These are phyloP conservation scores for Alternaria burnsii DNA, from an alignment of 2,329 filamentous ascomycete species.

Conservation along the genomic window DNA sequence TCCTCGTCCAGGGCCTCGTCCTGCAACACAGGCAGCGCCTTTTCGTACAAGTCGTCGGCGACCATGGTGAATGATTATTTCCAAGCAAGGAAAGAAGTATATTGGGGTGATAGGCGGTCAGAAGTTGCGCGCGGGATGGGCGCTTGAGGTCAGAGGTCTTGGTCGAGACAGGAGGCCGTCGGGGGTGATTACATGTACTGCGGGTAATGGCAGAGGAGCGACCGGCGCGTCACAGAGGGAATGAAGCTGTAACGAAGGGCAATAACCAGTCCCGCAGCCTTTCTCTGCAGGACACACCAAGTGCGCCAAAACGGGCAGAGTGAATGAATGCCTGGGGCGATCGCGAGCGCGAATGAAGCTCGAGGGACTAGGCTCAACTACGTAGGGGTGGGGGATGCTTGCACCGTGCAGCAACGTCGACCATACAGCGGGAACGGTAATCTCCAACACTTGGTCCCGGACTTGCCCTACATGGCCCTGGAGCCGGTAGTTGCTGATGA, in stretches of 20 bases:
- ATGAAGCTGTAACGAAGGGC: conserved; percentile 32
- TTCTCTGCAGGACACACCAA: conserved; percentile 25
- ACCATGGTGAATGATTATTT: conserved; percentile 70
- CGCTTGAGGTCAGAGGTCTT: conserved; percentile 10
- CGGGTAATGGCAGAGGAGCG: conserved; percentile 26
- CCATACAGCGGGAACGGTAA: conserved; percentile 15
- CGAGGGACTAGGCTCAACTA: conserved; percentile 26
- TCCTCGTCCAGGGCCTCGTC: conserved; percentile 86
- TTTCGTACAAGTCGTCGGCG: conserved; percentile 89
- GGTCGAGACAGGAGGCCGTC: conserved; percentile 23
- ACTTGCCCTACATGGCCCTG: conserved; percentile 14
- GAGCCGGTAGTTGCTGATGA: not conserved
- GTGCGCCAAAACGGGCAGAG: conserved; percentile 28
- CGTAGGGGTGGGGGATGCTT: conserved; percentile 27
- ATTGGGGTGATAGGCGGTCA: conserved; percentile 10
- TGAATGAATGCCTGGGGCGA: conserved; percentile 28
- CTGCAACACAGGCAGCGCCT: conserved; percentile 88
- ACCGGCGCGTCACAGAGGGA: conserved; percentile 30
- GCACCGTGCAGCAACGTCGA: conserved; percentile 18
- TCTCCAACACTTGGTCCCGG: conserved; percentile 14
- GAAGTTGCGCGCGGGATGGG: conserved; percentile 11
- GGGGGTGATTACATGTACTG: conserved; percentile 34
- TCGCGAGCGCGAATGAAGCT: conserved; percentile 33
- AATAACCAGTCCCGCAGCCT: conserved; percentile 26
- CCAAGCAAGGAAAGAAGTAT: conserved; percentile 8